Base-by-base conservation (phyloP, 1,139 yeast genomes). In the Yamadazyma trypodendri region DNA sequence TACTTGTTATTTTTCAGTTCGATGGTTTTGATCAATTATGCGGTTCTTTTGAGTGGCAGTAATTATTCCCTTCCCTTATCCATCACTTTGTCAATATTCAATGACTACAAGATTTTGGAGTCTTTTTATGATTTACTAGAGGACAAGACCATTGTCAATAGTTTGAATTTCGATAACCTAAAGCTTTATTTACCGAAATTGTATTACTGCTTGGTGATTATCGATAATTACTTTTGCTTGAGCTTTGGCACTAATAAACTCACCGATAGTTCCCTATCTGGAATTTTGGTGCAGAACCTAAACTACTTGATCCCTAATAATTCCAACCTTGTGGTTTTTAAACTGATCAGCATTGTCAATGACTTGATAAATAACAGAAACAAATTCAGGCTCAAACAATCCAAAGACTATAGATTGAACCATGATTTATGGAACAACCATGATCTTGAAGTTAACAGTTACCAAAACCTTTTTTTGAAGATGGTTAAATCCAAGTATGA, bases 171-270 rank as follows among this genome's bases (percentile, higher is more conserved):
- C 37, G 77, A 72, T 44, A 63, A 65, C 39, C 60, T 67, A 38
- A 61, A 65, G 34, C 45, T 73, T 10, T 61, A 70, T 33, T 61
- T 76, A 39, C 75, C 79, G 10, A 70, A 78, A 45, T 59, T 81
- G 17, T 76, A 75, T 50, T 66, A 72, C 34, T 64, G 72, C 25
- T 50, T 80, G 24, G 61, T 67, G 13, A 55, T 79, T 0, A 65
- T 84, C 36, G 88, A 82, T 53, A 65, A 75, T 18, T 52, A 80
- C 24, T 79, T 77, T 46, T 60, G 81, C 17, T 58, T 83, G 25
- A 68, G 77, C 32, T 80, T 72, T 60, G 89, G 88, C 1, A 63
- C 69, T 1, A 84, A 81, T 31, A 68, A 72, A 23, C 40, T 45
- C 18, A 39, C 62, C 8, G 45, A 50, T n/a, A 40, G 47, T 16